Conservation (phyloP, 345 rosid species). For the Hypericum perforatum region DNA sequence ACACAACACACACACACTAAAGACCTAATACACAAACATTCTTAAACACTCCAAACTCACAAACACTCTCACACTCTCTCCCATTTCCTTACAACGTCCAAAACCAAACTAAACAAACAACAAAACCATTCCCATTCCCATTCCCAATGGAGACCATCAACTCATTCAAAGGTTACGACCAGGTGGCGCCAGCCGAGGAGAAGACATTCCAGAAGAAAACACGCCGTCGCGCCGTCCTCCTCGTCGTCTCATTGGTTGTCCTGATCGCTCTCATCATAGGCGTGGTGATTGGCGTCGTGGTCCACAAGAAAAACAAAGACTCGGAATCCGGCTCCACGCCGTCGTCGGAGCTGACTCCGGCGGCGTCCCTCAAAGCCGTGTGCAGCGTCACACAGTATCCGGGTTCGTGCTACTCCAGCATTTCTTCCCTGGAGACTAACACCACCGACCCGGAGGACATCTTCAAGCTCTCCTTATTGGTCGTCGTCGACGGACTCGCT, state of each 20-base stretch:
- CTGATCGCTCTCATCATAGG: slow-evolving; percentile 5
- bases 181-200: slow-evolving; percentile 20
- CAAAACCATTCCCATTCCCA: too few species aligned
- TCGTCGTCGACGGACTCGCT: slow-evolving; percentile 18
- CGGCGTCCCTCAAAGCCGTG: slow-evolving; percentile 50
- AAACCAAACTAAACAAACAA: too few species aligned
- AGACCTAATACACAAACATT: too few species aligned
- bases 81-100: too few species aligned
- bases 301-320: slow-evolving; percentile 1
- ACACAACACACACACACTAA: too few species aligned
- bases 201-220: slow-evolving; percentile 12
- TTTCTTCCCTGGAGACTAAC: slow-evolving; percentile 44
- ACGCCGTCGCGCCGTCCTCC: slow-evolving; percentile 14
- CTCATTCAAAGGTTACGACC: slow-evolving; percentile 13
- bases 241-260: slow-evolving; percentile 10
- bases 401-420: slow-evolving; percentile 45
- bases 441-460: slow-evolving; percentile 54
- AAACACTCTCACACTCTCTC: too few species aligned
- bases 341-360: slow-evolving; percentile 37
- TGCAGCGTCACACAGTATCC: slow-evolving; percentile 70
- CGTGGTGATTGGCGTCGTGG: slow-evolving; percentile 6
- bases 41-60: too few species aligned
- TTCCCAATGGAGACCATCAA: slow-evolving; percentile 9
- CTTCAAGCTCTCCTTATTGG: slow-evolving; percentile 32
- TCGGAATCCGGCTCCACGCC: slow-evolving; percentile 17